These are phyloP conservation scores for Zopfochytrium polystomum DNA, from an alignment of 371 early-diverging fungal species.

Conservation along the genomic window DNA sequence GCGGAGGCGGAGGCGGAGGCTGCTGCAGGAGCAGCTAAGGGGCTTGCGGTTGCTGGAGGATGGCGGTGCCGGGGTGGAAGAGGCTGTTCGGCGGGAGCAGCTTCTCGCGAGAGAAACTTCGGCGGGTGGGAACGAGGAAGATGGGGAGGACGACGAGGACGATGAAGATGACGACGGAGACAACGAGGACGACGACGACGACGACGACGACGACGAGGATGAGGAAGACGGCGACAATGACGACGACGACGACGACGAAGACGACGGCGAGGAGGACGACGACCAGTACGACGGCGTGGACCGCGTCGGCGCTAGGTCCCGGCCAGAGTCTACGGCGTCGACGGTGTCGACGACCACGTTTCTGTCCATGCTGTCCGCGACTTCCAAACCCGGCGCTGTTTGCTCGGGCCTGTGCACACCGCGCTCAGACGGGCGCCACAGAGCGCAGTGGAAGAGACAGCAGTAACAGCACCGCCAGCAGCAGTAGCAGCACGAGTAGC, in stretches of 20 bases:
- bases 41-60: neutral
- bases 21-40: neutral
- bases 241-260: too few relatives aligned
- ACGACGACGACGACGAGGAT: too few relatives aligned
- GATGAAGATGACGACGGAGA: slow-evolving; percentile 12
- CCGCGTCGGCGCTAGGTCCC: neutral
- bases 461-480: too few relatives aligned
- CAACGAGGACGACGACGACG: too few relatives aligned
- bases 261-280: slow-evolving; percentile 3
- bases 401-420: neutral
- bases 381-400: slow-evolving; percentile 3
- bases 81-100: too few relatives aligned
- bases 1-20: neutral
- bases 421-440: neutral
- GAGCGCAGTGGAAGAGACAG: slow-evolving; percentile 5
- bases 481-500: too few relatives aligned
- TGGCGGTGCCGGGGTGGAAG: slow-evolving; percentile 5
- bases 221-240: too few relatives aligned
- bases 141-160: slow-evolving; percentile 14
- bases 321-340: slow-evolving; percentile 29
- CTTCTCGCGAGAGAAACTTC: too few relatives aligned
- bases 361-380: slow-evolving; percentile 21
- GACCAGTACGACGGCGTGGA: slow-evolving; percentile 6
- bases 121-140: slow-evolving; percentile 8
- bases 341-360: slow-evolving; percentile 28